A percentile compares a stretch with the other conserved stretches of the same genome.
Evolutionary conservation across 345 rosid genomes (phyloP).

Genomic region (Physaria fendleri): DNA sequence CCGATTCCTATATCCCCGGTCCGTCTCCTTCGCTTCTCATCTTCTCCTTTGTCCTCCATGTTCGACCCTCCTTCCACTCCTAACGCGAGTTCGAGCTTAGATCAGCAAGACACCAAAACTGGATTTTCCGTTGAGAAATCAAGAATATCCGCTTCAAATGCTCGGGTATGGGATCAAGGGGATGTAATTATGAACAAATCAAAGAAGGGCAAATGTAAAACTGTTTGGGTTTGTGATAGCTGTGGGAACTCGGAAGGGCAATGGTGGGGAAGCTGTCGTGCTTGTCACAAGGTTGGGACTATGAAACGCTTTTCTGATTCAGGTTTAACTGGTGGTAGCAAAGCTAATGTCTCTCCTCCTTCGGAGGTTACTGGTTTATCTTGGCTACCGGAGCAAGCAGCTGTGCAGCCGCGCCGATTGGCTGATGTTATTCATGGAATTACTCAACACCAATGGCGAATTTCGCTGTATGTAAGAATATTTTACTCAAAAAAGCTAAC

Average conservation of each 20-base stretch:
- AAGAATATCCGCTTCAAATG: neutral
- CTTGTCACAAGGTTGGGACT: constrained; percentile 49
- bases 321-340: constrained; percentile 19
- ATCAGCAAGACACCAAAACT: neutral
- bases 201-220: constrained; percentile 44
- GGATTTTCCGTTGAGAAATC: constrained; percentile 7
- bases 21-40: constrained; percentile 11
- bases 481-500: neutral
- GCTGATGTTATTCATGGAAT: constrained; percentile 53
- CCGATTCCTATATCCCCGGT: neutral
- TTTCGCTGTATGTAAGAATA: constrained; percentile 49
- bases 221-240: constrained; percentile 56
- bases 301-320: constrained; percentile 43
- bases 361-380: constrained; percentile 40
- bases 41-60: constrained; percentile 30
- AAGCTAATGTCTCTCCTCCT: constrained; percentile 34
- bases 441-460: constrained; percentile 54
- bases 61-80: constrained; percentile 22
- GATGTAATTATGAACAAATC: constrained; percentile 28
- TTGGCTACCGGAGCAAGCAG: constrained; percentile 57
- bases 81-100: constrained; percentile 7
- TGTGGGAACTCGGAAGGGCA: constrained; percentile 76
- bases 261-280: constrained; percentile 89
- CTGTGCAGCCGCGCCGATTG: constrained; percentile 43
- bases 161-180: constrained; percentile 17